Conservation (phyloP, 202 grass and related monocot species). For the Carex arenaria region DNA sequence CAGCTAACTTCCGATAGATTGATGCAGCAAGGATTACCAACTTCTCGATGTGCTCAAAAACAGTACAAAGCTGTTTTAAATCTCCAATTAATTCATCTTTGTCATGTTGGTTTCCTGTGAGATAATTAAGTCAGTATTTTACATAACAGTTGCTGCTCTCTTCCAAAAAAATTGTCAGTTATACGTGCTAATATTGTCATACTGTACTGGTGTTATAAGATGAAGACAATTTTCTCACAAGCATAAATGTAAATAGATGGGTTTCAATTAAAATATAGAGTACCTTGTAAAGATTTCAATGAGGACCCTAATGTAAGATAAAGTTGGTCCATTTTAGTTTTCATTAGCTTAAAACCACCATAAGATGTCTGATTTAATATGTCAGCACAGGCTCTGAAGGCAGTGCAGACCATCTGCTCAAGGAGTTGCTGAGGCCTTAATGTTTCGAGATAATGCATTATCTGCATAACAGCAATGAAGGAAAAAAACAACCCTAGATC, state of each 20-base stretch:
- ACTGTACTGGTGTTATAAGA: background rate
- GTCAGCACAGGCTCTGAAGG: slow-evolving; percentile 80
- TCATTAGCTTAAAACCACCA: slow-evolving; percentile 77
- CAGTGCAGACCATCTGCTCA: slow-evolving; percentile 91
- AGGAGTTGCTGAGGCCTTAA: slow-evolving; percentile 80
- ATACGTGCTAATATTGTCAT: background rate
- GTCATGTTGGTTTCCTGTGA: slow-evolving; percentile 50
- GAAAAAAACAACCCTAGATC: background rate
- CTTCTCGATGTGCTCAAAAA: slow-evolving; percentile 95
- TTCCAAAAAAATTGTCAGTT: background rate
- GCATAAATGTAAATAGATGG: slow-evolving; percentile 3
- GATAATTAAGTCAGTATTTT: slow-evolving; percentile 24
- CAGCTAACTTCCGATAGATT: slow-evolving; percentile 58
- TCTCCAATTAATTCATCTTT: slow-evolving; percentile 72
- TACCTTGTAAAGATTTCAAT: slow-evolving; percentile 82
- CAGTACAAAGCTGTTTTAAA: slow-evolving; percentile 67
- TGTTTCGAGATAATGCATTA: slow-evolving; percentile 98
- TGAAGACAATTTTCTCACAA: background rate
- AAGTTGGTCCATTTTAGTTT: slow-evolving; percentile 80
- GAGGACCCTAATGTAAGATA: slow-evolving; percentile 75
- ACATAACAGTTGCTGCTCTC: background rate
- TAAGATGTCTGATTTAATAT: slow-evolving; percentile 70
- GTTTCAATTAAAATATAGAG: slow-evolving; percentile 12
- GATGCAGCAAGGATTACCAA: slow-evolving; percentile 84
- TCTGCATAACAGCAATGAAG: slow-evolving; percentile 27